Base-by-base conservation (phyloP, 2,329 filamentous ascomycete species). In the Calycina herbarum region DNA sequence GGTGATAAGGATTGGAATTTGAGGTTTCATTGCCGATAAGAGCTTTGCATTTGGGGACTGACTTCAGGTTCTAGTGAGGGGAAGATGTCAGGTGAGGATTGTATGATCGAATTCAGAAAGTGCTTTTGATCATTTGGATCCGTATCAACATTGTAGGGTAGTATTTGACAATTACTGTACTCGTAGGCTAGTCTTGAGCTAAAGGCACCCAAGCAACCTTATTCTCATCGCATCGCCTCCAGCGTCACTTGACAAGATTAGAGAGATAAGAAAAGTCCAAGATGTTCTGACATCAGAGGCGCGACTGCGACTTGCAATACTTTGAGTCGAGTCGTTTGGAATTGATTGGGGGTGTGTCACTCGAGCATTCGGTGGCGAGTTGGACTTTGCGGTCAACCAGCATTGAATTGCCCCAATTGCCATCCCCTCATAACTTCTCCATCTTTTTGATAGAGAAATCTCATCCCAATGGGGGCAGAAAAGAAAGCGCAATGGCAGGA, bases 251-350 rank as follows among this genome's bases (percentile, higher is more conserved):
- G 45, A 48, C 45, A 13, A 51, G n/a, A 51, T 10, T 51, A 3
- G 42, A 24, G 45, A 51, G 45, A 51, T 51, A 24, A 51, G 45
- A 24, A 51, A 27, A 51, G 20, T 2, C 2, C 42, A 11, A n/a
- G 31, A 58, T 66, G 67, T 45, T 67, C 54, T 67, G 67, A 66
- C 63, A 64, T 69, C 65, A 68, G 65, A 65, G 67, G 63, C 65
- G 59, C n/a, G 38, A 24, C 48, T 51, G 62, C 56, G 62, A 63
- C 54, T 65, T 62, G 56, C 59, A 64, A 62, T 40, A 59, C 56
- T 48, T 35, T 35, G 33, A 40, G 17, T 62, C 24, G 38, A 45
- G n/a, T 42, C 38, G 33, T 38, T 42, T 17, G 33, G 17, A 60
- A 17, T 20, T 57, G 17, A 57, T 29, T 57, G 54, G n/a, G n/a